Evolutionary conservation across 352 stramenopile genomes (phyloP), one percentile per base, ranked within the genome.

Genomic region (Aphanomyces invadans): DNA sequence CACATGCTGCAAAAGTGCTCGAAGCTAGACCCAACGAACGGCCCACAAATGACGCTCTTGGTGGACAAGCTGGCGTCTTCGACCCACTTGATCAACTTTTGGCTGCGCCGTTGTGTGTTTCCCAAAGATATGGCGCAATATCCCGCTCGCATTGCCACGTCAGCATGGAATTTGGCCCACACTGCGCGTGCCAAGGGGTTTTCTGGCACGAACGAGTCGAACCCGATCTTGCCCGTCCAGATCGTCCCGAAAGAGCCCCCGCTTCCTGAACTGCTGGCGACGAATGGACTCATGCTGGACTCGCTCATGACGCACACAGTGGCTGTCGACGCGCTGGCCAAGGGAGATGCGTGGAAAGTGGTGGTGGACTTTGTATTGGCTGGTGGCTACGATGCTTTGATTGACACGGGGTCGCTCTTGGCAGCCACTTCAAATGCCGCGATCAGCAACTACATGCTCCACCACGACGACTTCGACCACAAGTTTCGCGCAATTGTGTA

Each of bases 171-270:
- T 71, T 62, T 96, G 32, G 86, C 81, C 15, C 65, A 79, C 17
- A 87, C 86, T 0, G 56, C 73, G 1, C 72, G 67, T 0, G 80
- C 79, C 23, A 75, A 95, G 21, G 89, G 89, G 1, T 96, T 97
- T 61, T 96, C 86, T 0, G 90, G 88, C 0, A 97, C 88, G 12
- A 97, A 96, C 63, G 88, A 96, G 65, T 96, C 89, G 31, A 84
- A 95, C 15, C 73, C 73, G 0, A 52, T 96, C 56, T 71, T 96
- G 3, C 89, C 87, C 2, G 26, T 86, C 0, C 79, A 87, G 19
- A 80, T 95, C 25, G 59, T 49, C 0, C 87, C 95, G 62, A 71
- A 59, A 11, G 81, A 90, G 52, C 81, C 86, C 2, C 44, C 76
- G 3, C 79, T 86, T 4, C 59, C 73, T 25, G 60, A 72, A 0